Conservation (phyloP, 2,329 filamentous ascomycete species). For the Boeremia lycopersici region DNA sequence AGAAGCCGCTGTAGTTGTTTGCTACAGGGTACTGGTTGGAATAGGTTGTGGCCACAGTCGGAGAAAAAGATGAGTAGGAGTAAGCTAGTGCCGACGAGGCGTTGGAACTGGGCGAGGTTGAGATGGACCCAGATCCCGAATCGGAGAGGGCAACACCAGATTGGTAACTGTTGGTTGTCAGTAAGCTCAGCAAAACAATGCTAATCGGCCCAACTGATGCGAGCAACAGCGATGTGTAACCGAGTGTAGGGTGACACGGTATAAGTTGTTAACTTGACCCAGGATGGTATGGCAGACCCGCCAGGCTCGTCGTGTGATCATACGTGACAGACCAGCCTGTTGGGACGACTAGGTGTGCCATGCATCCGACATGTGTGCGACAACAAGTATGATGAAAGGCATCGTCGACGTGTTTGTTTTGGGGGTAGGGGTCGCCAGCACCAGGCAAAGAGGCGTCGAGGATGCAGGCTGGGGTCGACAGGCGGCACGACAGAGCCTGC, state of each 20-base stretch:
- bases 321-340: constrained; percentile 48
- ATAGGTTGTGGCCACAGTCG: constrained; percentile 43
- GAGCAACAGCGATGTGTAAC: constrained; percentile 49
- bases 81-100: constrained; percentile 55
- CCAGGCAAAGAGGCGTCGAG: constrained; percentile 46
- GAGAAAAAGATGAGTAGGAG: constrained; percentile 48
- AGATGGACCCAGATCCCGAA: constrained; percentile 61
- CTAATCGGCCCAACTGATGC: constrained; percentile 38
- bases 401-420: constrained; percentile 51
- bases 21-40: constrained; percentile 37
- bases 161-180: constrained; percentile 56
- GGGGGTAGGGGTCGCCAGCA: constrained; percentile 46
- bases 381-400: constrained; percentile 40
- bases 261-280: constrained; percentile 46
- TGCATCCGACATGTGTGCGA: constrained; percentile 48
- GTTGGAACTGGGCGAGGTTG: constrained; percentile 59
- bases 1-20: constrained; percentile 46
- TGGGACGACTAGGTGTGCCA: constrained; percentile 47
- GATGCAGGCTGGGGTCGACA: constrained; percentile 44
- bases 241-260: constrained; percentile 46
- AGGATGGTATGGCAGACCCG: constrained; percentile 45
- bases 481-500: constrained; percentile 45
- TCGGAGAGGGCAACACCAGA: constrained; percentile 59
- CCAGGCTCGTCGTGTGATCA: constrained; percentile 54
- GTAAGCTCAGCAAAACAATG: constrained; percentile 40